phyloP scores from a whole-genome alignment of 2,329 filamentous ascomycete species.

The Seiridium cupressi region DNA sequence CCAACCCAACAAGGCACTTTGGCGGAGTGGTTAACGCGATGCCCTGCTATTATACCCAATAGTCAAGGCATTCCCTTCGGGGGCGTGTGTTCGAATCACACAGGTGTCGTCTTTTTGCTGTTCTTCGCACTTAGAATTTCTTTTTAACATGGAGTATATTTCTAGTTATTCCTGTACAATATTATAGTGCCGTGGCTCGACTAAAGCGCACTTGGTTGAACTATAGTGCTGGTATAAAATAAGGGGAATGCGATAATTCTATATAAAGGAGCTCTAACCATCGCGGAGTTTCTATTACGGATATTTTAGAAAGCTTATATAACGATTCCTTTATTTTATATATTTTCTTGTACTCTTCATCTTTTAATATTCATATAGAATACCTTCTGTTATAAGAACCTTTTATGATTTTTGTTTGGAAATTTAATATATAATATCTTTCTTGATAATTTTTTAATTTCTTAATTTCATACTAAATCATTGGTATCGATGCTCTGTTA shows the following conservation, averaged over 20 bases:
- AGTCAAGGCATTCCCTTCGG: conserved; percentile 33
- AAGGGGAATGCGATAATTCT: neutral
- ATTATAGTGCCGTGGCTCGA: neutral
- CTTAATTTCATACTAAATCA: conserved; percentile 8
- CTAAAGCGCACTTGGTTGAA: neutral
- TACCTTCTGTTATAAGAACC: neutral
- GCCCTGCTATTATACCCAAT: neutral
- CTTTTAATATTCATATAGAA: neutral
- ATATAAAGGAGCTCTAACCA: neutral
- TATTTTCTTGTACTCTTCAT: too few species aligned
- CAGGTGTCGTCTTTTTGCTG: conserved; percentile 28
- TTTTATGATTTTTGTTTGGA: neutral
- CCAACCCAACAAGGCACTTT: neutral
- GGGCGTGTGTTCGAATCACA: conserved; percentile 40
- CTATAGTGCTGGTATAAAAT: neutral
- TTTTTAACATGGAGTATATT: too few species aligned
- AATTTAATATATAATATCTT: neutral
- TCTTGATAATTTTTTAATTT: neutral
- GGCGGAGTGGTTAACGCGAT: conserved; percentile 6
- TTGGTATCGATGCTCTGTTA: conserved; percentile 12
- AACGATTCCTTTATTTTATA: too few species aligned
- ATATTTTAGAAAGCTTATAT: too few species aligned
- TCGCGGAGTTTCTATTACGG: too few species aligned
- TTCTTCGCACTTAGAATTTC: neutral
- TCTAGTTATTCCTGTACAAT: too few species aligned